Base-by-base conservation (phyloP, 257 asterid species). In the Lycium ferocissimum region DNA sequence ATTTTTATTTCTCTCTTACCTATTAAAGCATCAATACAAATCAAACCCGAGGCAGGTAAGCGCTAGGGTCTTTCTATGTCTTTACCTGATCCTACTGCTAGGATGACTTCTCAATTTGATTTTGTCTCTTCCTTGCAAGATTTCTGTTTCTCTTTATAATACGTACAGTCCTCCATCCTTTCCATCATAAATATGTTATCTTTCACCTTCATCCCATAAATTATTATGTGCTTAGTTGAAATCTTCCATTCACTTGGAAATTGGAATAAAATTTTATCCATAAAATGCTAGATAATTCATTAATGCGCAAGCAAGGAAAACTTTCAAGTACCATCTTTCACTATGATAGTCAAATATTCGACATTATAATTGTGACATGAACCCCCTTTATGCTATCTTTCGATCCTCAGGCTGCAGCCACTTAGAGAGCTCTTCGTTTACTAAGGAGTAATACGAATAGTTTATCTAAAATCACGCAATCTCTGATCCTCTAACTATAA, bases 291-390 rank as follows among this genome's bases (percentile, higher is more conserved):
- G 43, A 54, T 11, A 14, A 26, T 51, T 49, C 63, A 76, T 22
- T 49, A 51, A 76, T 76, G 20, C 2, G 0, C 47, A 51, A 51
- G 81, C 45, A 22, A 71, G 17, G 56, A 40, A 71, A 18, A 71
- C 9, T 35, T 40, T 9, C 79, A n/a, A 51, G 47, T 13, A 22
- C 10, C 63, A 51, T 26, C 2, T 51, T 76, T 22, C 45, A 49
- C 51, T 51, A 22, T 76, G 62, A 26, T 76, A 76, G 82, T 76
- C 82, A 14, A 26, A 57, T 26, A 49, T 51, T 22, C 61, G 13
- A 76, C 20, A 75, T 73, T 47, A 20, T 20, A 47, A 49, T 73
- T 49, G 7, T 75, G 63, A 12, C 6, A 11, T 10, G 11, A 0
- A 9, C 8, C 18, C 40, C 22, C 65, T 22, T 73, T 51, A 76